Evolutionary conservation across 2,329 filamentous ascomycete species (phyloP).

Genomic region (Aspergillus niger): DNA sequence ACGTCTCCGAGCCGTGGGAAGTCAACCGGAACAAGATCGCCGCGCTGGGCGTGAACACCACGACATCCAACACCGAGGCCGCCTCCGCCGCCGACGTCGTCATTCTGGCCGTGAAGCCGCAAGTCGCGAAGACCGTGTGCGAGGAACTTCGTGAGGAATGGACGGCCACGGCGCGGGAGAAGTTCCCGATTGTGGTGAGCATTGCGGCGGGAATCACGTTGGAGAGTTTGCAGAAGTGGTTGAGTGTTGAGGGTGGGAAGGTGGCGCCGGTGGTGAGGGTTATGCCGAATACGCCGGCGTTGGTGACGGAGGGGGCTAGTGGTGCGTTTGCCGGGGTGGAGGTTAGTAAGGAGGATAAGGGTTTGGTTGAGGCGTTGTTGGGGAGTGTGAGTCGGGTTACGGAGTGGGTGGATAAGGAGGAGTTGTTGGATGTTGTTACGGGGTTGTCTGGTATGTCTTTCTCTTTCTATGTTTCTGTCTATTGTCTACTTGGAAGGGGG

Average conservation of each 20-base stretch:
- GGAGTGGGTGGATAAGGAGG: constrained; percentile 39
- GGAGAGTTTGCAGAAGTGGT: constrained; percentile 33
- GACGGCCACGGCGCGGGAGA: constrained; percentile 19
- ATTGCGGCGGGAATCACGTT: constrained; percentile 40
- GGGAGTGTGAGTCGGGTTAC: constrained; percentile 36
- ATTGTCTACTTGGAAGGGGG: not conserved
- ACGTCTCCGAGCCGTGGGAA: constrained; percentile 39
- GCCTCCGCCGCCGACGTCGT: constrained; percentile 32
- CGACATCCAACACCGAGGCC: constrained; percentile 33
- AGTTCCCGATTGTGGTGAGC: constrained; percentile 35
- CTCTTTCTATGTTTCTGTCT: no score
- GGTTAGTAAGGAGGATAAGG: constrained; percentile 33
- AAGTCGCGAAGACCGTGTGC: constrained; percentile 36
- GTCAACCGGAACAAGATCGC: constrained; percentile 39
- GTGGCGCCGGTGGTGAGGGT: constrained; percentile 35
- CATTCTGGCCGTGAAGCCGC: constrained; percentile 39
- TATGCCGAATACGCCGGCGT: constrained; percentile 40
- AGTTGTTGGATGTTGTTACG: constrained; percentile 40
- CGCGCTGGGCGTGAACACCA: constrained; percentile 32
- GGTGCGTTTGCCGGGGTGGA: constrained; percentile 31
- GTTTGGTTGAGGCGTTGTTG: constrained; percentile 32
- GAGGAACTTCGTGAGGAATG: constrained; percentile 34
- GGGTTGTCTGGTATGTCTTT: constrained; percentile 34
- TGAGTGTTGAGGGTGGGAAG: constrained; percentile 28
- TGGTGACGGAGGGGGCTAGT: constrained; percentile 37